Evolutionary conservation across 225 moss, liverwort and hornwort species (phyloP), one percentile per base, ranked within the genome.

Genomic region (Asterella californica): DNA sequence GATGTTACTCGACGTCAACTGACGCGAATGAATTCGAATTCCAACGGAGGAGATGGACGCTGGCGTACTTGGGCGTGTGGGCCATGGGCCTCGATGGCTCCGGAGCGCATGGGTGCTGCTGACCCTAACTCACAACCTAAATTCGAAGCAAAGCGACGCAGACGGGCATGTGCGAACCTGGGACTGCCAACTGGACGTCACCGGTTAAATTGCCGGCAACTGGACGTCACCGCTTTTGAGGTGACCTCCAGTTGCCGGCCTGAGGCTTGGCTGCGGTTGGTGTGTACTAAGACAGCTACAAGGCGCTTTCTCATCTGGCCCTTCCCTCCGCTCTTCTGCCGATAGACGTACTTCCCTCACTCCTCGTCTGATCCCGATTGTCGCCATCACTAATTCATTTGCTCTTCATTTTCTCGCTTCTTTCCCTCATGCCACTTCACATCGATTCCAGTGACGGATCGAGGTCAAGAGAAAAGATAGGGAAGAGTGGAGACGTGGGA

Each of bases 231-330:
- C 0, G 14, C 22, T n/a, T 30, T 27, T 1, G 24, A 37, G 27
- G 15, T 48, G n/a, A 49, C 47, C 48, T 49, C 48, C 73, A 74
- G 49, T 25, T 74, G 73, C 73, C 73, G 73, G 73, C 73, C 73
- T 0, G 24, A 24, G 38, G 45, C 10, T n/a, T 71, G 25, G 73
- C 29, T 27, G 50, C 18, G 25, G 11, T 52, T 46, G 50, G 45
- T 2, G 22, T 72, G 46, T 72, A 72, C 71, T 47, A 72, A 72
- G 46, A 42, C 15, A 18, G 25, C 30, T 74, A 0, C 15, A 50
- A 36, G 66, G 18, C 25, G 50, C 73, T 53, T n/a, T 30, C 0
- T 10, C 3, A 48, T 46, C 32, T 48, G 30, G 73, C 50, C 50
- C 73, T 21, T 42, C 1, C 45, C 25, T 47, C 48, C n/a, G 71